phyloP scores from a whole-genome alignment of 257 asterid species.

The Solanum pimpinellifolium region DNA sequence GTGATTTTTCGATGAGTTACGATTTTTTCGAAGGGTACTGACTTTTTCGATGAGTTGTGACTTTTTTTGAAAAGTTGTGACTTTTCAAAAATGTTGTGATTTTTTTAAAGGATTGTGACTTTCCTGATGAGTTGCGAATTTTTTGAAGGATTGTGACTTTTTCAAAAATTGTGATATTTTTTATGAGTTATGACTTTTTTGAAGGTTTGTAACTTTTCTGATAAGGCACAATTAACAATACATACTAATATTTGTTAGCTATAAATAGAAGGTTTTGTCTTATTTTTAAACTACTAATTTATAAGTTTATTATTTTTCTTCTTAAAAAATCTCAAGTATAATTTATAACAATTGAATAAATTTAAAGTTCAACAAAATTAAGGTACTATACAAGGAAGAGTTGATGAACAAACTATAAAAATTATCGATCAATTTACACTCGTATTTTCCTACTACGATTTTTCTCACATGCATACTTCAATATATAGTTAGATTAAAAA shows the following conservation, averaged over 20 bases:
- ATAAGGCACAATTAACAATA: background rate
- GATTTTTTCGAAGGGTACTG: background rate
- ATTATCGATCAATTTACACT: too few species aligned
- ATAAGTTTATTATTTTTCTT: background rate
- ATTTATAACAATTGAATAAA: background rate
- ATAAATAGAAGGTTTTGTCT: background rate
- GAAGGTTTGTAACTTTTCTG: too few species aligned
- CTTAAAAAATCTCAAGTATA: background rate
- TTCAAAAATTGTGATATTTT: too few species aligned
- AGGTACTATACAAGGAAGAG: background rate
- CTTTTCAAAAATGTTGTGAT: background rate
- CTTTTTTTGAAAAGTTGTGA: background rate
- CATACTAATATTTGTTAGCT: background rate
- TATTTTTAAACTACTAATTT: too few species aligned
- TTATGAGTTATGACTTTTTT: background rate
- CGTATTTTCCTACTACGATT: background rate
- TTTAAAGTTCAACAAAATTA: background rate
- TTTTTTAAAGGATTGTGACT: background rate
- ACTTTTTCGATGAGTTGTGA: background rate
- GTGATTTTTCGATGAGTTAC: too few species aligned
- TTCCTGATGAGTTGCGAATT: background rate
- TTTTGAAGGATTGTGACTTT: too few species aligned
- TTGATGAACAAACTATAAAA: too few species aligned
- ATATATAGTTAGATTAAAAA: background rate
- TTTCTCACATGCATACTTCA: background rate